Base-by-base conservation (phyloP, 176 grass and related monocot genomes). In the Eragrostis nindensis region DNA sequence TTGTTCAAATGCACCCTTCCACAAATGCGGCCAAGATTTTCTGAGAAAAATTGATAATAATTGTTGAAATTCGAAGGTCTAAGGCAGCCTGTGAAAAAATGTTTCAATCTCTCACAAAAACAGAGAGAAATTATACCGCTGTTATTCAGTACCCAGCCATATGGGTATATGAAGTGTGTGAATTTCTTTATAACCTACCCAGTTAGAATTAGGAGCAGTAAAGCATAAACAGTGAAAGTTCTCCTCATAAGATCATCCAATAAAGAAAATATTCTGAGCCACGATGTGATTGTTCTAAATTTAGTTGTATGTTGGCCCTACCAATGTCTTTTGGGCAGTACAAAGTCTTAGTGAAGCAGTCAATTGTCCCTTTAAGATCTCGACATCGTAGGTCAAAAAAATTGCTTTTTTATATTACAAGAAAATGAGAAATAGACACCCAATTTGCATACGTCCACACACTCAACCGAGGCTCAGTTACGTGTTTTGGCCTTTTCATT, bases 221-320 rank as follows among this genome's bases (percentile, higher is more conserved):
- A 61, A 59, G 11, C 55, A 59, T 59, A 59, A 11, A 25, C 24
- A 9, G 55, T 27, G 24, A 13, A 11, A 27, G 57, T 6, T 61
- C 24, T 27, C 4, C 24, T 61, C 57, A 14, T 59, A 59, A 59
- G 21, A 11, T 27, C 57, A 61, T 0, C 24, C 57, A 61, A 61
- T 61, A 59, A 8, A 11, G 10, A 60, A 61, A 27, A 61, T 26
- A 61, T 61, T 60, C 9, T 61, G 57, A 61, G 24, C 57, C 13
- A 63, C 16, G 27, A 7, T 63, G 9, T 22, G 30, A 64, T n/a
- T 60, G 38, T 64, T 73, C 47, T 73, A 22, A 83, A 74, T 60
- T 60, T 60, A 24, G 9, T 53, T 29, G 21, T 24, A 59, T 12
- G 45, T 18, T 59, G 55, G 17, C 29, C 21, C 39, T 54, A 32